Percentiles rank a stretch among this genome's conserved stretches.
Evolutionary conservation across 225 moss, liverwort and hornwort genomes (phyloP).

Genomic region (Pseudisothecium myosuroides): DNA sequence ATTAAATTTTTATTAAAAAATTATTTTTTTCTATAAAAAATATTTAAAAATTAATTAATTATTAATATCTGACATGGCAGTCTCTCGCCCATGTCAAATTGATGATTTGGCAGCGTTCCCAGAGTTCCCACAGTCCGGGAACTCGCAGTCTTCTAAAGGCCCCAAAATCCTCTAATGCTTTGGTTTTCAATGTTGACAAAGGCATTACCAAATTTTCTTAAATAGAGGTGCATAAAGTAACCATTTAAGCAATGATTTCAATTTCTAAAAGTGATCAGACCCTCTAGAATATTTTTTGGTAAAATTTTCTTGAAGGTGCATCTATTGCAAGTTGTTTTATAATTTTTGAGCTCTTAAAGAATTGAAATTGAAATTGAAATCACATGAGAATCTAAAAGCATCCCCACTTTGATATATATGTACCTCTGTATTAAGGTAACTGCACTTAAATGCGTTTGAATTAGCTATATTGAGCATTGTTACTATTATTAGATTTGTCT

Average conservation of each 20-base stretch:
- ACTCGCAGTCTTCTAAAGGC: too few relatives aligned
- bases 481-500: neutral
- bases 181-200: neutral
- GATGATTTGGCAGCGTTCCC: too few relatives aligned
- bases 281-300: neutral
- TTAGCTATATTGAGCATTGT: neutral
- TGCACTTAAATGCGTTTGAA: accelerated
- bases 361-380: neutral
- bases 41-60: too few relatives aligned
- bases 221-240: neutral
- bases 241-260: neutral
- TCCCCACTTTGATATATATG: neutral
- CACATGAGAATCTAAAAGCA: accelerated
- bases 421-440: neutral
- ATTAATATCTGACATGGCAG: too few relatives aligned
- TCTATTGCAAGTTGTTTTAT: neutral
- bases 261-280: neutral
- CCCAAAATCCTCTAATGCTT: too few relatives aligned
- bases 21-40: too few relatives aligned
- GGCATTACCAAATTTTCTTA: neutral
- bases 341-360: neutral
- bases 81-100: too few relatives aligned
- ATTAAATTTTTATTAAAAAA: too few relatives aligned
- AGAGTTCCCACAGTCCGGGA: too few relatives aligned
- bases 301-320: neutral